Evolutionary conservation across 2,329 filamentous ascomycete genomes (phyloP).

Genomic region (Fusarium denticulatum): DNA sequence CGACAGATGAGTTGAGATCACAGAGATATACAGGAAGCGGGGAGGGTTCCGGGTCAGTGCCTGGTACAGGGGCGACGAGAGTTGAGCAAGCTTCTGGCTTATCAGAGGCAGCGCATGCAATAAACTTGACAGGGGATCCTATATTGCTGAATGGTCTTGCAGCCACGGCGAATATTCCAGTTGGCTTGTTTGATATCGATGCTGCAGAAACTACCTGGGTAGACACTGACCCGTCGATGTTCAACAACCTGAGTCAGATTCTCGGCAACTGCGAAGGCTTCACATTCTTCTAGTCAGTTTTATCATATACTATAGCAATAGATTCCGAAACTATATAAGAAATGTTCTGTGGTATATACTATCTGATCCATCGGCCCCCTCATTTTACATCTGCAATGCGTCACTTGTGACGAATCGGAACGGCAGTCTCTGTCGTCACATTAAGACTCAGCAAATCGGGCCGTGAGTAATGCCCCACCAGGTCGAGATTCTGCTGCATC

Average conservation of each 20-base stretch:
- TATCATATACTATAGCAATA: not conserved
- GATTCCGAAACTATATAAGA: not conserved
- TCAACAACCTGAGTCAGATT: not conserved
- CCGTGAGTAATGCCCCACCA: not conserved
- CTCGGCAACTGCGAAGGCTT: not conserved
- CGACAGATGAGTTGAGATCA: not conserved
- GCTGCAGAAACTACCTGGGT: fast-evolving
- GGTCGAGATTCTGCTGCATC: not conserved
- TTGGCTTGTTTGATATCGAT: not conserved
- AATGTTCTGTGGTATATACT: no score
- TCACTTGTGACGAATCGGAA: not conserved
- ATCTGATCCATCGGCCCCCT: not conserved
- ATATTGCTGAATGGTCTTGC: not conserved
- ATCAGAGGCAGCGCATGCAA: not conserved
- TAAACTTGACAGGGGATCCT: not conserved
- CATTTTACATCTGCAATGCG: not conserved
- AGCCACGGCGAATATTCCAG: not conserved
- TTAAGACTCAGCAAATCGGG: not conserved
- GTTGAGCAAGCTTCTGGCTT: not conserved
- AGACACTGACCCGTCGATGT: not conserved
- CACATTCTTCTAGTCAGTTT: not conserved
- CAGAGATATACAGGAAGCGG: not conserved
- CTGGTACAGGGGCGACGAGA: not conserved
- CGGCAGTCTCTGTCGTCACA: not conserved
- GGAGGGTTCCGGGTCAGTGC: not conserved